Evolutionary conservation across 2,329 filamentous ascomycete species (phyloP).

Genomic region (Clarireedia sp.): DNA sequence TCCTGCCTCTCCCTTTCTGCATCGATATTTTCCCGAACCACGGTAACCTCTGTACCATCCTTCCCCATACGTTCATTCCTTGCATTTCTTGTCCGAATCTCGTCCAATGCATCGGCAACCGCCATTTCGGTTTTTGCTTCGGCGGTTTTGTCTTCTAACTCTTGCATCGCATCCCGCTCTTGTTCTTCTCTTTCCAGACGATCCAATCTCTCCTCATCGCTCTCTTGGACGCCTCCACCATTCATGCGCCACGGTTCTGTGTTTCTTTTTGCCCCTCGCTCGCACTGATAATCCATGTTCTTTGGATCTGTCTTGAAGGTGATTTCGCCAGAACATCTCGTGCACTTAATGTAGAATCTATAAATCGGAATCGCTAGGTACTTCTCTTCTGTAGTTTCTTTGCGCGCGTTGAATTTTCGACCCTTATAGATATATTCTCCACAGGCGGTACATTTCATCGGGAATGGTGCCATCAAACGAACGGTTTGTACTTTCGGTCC

Average conservation of each 20-base stretch:
- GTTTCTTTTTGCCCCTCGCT: conserved; percentile 79
- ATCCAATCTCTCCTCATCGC: conserved; percentile 79
- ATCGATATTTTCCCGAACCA: conserved; percentile 44
- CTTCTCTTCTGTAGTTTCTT: conserved; percentile 84
- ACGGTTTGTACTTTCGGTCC: conserved; percentile 81
- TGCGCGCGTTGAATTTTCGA: conserved; percentile 90
- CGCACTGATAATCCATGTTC: conserved; percentile 80
- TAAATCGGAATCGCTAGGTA: conserved; percentile 85
- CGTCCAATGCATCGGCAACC: conserved; percentile 89
- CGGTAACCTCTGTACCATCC: conserved; percentile 55
- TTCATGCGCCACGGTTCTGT: conserved; percentile 78
- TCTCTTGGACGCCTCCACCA: conserved; percentile 57
- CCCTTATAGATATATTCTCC: conserved; percentile 87
- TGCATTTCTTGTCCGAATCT: conserved; percentile 88
- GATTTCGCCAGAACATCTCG: conserved; percentile 77
- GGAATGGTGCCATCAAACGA: conserved; percentile 82
- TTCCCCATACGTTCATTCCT: conserved; percentile 69
- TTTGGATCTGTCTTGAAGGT: conserved; percentile 93
- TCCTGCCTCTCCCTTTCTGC: conserved; percentile 61
- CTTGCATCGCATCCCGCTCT: conserved; percentile 87
- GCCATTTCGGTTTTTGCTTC: conserved; percentile 96
- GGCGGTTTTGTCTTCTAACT: conserved; percentile 85
- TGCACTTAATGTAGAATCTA: conserved; percentile 87
- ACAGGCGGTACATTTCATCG: conserved; percentile 62
- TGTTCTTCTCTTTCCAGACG: conserved; percentile 71